phyloP scores from a whole-genome alignment of 768 basidiomycete species.

The Trametes cubensis region DNA sequence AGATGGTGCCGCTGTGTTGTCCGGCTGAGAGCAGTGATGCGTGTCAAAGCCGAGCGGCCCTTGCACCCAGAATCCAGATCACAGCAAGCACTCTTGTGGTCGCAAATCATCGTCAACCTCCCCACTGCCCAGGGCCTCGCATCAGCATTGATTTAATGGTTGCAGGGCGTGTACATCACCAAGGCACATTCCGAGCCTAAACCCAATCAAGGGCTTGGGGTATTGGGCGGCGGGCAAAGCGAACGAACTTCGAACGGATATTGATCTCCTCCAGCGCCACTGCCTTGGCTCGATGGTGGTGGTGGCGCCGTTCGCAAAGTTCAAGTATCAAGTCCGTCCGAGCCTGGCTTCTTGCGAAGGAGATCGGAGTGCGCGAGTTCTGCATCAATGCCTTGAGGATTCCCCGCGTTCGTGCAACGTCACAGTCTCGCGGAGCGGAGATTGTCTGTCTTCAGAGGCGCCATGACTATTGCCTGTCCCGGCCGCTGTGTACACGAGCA shows the following conservation, averaged over 20 bases:
- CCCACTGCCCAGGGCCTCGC: neutral
- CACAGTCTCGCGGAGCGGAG: no score
- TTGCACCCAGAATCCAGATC: neutral
- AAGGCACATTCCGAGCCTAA: slow-evolving; percentile 15
- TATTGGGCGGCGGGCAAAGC: no score
- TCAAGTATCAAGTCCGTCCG: neutral
- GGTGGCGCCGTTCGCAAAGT: slow-evolving; percentile 7
- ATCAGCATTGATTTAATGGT: neutral
- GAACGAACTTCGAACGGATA: no score
- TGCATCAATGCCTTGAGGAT: no score
- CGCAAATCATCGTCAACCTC: neutral
- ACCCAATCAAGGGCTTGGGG: neutral
- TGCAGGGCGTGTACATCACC: neutral
- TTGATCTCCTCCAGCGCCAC: neutral
- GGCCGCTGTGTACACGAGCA: no score
- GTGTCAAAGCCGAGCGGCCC: no score
- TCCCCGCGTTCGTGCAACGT: no score
- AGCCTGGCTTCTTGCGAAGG: slow-evolving; percentile 14
- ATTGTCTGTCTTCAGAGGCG: no score
- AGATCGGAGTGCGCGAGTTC: slow-evolving; percentile 4
- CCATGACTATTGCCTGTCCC: no score
- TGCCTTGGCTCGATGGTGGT: neutral
- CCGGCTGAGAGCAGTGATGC: no score
- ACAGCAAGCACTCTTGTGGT: neutral
- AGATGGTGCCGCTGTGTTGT: no score